Evolutionary conservation across 2,329 filamentous ascomycete species (phyloP).

Genomic region (Sarocladium kiliense): DNA sequence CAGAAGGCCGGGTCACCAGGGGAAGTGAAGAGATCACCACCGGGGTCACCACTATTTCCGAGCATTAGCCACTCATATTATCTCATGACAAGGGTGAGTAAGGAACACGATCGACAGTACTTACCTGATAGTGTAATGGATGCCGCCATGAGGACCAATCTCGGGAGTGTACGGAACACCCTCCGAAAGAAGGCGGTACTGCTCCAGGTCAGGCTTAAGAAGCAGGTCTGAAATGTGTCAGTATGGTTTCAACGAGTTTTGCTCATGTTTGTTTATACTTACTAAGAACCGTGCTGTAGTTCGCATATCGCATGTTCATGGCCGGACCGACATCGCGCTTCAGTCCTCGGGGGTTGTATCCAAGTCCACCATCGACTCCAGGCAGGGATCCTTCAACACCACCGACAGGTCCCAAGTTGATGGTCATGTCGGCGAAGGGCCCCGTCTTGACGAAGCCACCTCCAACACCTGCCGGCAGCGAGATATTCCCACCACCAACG

Average conservation of each 20-base stretch:
- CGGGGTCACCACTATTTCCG: conserved; percentile 24
- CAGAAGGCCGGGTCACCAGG: conserved; percentile 24
- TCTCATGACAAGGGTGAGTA: too few species aligned
- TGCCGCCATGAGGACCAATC: conserved; percentile 25
- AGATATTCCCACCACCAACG: conserved; percentile 18
- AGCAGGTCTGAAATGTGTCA: conserved; percentile 21
- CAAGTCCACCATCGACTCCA: conserved; percentile 21
- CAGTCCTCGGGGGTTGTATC: conserved; percentile 31
- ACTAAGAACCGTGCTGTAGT: conserved; percentile 20
- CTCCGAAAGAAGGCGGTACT: conserved; percentile 30
- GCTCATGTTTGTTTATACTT: not conserved
- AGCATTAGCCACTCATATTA: not conserved
- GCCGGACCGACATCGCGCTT: conserved; percentile 23
- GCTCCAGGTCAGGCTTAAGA: conserved; percentile 21
- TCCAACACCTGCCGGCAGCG: conserved; percentile 32
- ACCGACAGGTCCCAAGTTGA: conserved; percentile 28
- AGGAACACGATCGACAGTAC: too few species aligned
- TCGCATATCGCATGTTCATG: conserved; percentile 25
- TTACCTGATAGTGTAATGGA: conserved; percentile 24
- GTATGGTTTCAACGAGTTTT: not conserved
- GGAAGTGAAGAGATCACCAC: conserved; percentile 24
- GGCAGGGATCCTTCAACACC: conserved; percentile 14
- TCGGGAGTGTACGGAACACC: conserved; percentile 23
- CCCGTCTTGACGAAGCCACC: conserved; percentile 45
- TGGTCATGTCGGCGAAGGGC: conserved; percentile 33